Base-by-base conservation (phyloP, 495 filamentous ascomycete genomes). In the Xylaria longipes region DNA sequence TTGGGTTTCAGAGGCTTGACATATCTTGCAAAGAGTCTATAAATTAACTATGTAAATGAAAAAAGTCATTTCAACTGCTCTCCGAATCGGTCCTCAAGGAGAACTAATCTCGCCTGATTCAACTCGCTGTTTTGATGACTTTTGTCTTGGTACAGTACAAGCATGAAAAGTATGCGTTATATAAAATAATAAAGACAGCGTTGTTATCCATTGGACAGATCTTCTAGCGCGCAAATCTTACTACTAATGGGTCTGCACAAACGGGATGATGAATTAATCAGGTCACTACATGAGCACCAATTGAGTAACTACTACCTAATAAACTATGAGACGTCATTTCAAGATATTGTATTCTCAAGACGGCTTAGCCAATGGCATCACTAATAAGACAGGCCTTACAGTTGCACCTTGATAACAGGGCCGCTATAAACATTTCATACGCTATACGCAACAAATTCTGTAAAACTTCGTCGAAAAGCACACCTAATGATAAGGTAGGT, bases 1-100 rank as follows among this genome's bases (percentile, higher is more conserved):
- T 35, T 35, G 33, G 37, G 29, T 52, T 65, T 22, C 62, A 65
- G 25, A 65, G 62, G 50, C 45, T 63, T 27, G 43, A 33, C 27
- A 65, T 39, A n/a, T 41, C 45, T 45, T 52, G 45, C 29, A 50
- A 65, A 33, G 45, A 45, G 31, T n/a, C 41, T 12, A 64, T 27
- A 14, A 17, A 46, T 46, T 45, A 50, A n/a, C 46, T 46, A 22
- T 50, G 0, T 27, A 56, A 9, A 56, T 56, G 20, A 43, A 35
- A 22, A 41, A 25, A 33, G 48, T 20, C 3, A 46, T 48, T 48
- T 65, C 25, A 45, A 29, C 17, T 60, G n/a, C 8, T 9, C 33
- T 35, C 9, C 17, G 7, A n/a, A n/a, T 22, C n/a, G 0, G 33
- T 60, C 33, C 33, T 4, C 14, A 56, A n/a, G 7, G 3, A 35